Percentiles rank a stretch among this genome's conserved stretches.
Conservation (phyloP, 2,329 filamentous ascomycete species). For the Helotiales sp. region DNA sequence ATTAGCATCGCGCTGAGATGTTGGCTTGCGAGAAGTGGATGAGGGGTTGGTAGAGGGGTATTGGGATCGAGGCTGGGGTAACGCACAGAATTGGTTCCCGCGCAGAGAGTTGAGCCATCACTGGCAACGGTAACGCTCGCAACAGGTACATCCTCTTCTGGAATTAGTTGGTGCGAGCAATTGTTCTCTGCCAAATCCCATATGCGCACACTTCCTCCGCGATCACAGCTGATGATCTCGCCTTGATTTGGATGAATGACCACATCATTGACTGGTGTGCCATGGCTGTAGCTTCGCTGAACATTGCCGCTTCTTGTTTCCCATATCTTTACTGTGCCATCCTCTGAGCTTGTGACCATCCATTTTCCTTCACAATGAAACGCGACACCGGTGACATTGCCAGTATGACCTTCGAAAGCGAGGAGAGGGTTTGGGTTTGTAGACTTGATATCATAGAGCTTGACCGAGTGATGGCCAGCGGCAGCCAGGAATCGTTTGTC, state of each 20-base stretch:
- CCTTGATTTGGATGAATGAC: constrained; percentile 99
- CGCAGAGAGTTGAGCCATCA: constrained; percentile 88
- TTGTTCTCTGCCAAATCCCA: constrained; percentile 98
- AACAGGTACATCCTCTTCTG: constrained; percentile 91
- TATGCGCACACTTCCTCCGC: constrained; percentile 86
- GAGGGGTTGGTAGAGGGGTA: background rate
- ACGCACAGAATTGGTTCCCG: constrained; percentile 83
- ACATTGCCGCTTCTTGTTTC: constrained; percentile 47
- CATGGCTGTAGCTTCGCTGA: constrained; percentile 91
- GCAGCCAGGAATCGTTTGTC: constrained; percentile 89
- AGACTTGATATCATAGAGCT: constrained; percentile 98
- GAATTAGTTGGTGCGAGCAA: constrained; percentile 93
- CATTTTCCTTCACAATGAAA: constrained; percentile 99
- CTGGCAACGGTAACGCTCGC: constrained; percentile 94
- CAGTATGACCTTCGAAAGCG: constrained; percentile 93
- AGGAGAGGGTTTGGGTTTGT: constrained; percentile 94
- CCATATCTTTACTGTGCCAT: constrained; percentile 57
- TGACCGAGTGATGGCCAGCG: constrained; percentile 81
- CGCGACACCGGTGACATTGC: constrained; percentile 92
- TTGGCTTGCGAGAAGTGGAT: constrained; percentile 18
- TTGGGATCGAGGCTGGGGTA: background rate
- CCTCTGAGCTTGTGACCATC: constrained; percentile 98
- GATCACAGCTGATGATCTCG: constrained; percentile 95
- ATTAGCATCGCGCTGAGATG: no score
- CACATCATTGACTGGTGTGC: constrained; percentile 89